Conservation (phyloP, 2,329 filamentous ascomycete species). For the Colletotrichum chrysophilum region DNA sequence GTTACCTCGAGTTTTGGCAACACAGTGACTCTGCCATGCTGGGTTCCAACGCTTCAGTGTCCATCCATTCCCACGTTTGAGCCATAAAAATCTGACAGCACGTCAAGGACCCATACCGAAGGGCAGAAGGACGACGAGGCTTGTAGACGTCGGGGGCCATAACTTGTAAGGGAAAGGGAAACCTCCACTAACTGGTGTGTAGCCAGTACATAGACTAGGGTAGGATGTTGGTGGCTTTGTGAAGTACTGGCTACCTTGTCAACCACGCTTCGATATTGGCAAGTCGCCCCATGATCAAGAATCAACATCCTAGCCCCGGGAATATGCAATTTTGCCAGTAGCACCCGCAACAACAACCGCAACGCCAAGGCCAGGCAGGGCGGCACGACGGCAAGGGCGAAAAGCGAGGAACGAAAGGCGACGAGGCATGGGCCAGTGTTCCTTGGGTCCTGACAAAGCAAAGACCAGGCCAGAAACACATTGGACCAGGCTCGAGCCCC, state of each 20-base stretch:
- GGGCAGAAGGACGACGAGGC: background rate
- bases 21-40: background rate
- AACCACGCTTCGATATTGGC: background rate
- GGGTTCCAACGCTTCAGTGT: background rate
- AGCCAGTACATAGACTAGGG: background rate
- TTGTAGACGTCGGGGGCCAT: background rate
- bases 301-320: background rate
- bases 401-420: background rate
- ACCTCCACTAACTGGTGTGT: background rate
- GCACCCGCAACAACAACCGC: background rate
- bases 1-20: background rate
- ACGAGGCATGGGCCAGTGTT: background rate
- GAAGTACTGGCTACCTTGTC: background rate
- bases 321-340: background rate
- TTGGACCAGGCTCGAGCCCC: background rate
- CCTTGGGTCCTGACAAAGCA: background rate
- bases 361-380: background rate
- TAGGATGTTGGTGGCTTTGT: too few relatives aligned
- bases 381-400: background rate
- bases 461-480: constrained; percentile 3
- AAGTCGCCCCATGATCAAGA: background rate
- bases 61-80: background rate
- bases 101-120: background rate
- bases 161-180: background rate
- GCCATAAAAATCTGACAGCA: background rate